Evolutionary conservation across 2,329 filamentous ascomycete species (phyloP).

Genomic region (Ploettnerulaceae sp.): DNA sequence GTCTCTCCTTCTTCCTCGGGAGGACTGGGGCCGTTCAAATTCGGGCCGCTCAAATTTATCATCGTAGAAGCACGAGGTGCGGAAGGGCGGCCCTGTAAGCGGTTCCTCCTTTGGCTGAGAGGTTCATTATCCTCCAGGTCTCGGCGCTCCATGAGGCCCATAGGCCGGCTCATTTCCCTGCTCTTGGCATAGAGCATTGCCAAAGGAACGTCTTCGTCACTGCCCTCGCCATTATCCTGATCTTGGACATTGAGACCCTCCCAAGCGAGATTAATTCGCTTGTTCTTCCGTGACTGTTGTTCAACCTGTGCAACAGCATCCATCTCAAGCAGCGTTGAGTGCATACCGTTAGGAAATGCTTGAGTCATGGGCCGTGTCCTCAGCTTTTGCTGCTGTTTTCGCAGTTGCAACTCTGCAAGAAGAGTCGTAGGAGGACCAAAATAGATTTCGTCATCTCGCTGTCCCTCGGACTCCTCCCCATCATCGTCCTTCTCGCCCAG

Average conservation of each 20-base stretch:
- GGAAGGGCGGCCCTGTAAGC: conserved; percentile 27
- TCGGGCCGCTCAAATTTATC: conserved; percentile 20
- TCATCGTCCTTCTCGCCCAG: conserved; percentile 34
- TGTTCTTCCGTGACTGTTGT: conserved; percentile 65
- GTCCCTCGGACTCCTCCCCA: conserved; percentile 40
- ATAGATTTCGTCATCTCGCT: conserved; percentile 45
- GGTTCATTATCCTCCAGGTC: conserved; percentile 92
- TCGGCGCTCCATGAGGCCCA: conserved; percentile 73
- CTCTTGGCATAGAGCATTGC: conserved; percentile 68
- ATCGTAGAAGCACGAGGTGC: conserved; percentile 28
- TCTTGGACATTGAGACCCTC: conserved; percentile 58
- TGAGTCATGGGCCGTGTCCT: conserved; percentile 66
- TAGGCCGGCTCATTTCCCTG: conserved; percentile 55
- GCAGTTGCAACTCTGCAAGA: conserved; percentile 83
- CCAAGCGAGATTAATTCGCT: conserved; percentile 85
- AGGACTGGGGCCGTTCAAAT: conserved; percentile 13
- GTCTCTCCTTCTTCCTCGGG: conserved; percentile 54
- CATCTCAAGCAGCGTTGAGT: conserved; percentile 83
- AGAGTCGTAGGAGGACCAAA: conserved; percentile 81
- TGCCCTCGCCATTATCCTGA: conserved; percentile 45
- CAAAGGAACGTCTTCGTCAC: conserved; percentile 83
- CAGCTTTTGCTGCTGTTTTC: conserved; percentile 82
- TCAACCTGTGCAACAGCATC: conserved; percentile 87
- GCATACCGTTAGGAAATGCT: conserved; percentile 69
- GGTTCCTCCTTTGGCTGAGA: conserved; percentile 30